Evolutionary conservation across 202 grass and related monocot genomes (phyloP), one percentile per base, ranked within the genome.

Genomic region (Hordeum pubiflorum): DNA sequence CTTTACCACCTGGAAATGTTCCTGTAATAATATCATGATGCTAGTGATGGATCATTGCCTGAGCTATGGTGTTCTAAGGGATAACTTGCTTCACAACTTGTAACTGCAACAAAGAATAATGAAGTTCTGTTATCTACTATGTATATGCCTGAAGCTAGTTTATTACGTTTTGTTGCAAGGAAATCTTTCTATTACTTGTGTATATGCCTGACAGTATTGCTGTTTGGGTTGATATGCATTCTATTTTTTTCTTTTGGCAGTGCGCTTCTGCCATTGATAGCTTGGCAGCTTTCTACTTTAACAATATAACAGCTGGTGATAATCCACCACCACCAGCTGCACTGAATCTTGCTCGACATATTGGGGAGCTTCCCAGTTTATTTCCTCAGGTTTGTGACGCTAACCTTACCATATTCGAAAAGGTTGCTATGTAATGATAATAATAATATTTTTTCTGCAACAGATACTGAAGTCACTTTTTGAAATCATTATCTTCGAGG

Each of bases 401-500:
- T 58, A 79, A 82, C 34, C 31, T 63, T 38, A 44, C 21, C 64
- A 72, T 80, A 54, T 60, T 74, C 13, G 27, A 40, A 68, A 74
- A 80, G 7, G 39, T 70, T 84, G 46, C 7, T 44, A 41, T 76
- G 54, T 78, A 44, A 63, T 58, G 23, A 17, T 75, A 58, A 58
- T 58, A 31, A 17, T 75, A 64, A 44, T 5, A 69, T 20, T 52
- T 8, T 78, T 61, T 75, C 38, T 88, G 21, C 33, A 41, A 48
- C 81, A 97, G 94, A 97, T 99, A 80, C 74, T 99, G 70, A 99
- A 93, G 90, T 91, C 90, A 41, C 89, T 99, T 74, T 99, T 99
- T 93, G 96, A 99, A 83, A 99, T 96, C 72, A 87, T 93, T 69
- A 85, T 99, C 61, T 99, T 96, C 73, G 96, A 99, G 90, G 96